Conservation (phyloP, 176 grass and related monocot species). For the Thinopyrum elongatum region DNA sequence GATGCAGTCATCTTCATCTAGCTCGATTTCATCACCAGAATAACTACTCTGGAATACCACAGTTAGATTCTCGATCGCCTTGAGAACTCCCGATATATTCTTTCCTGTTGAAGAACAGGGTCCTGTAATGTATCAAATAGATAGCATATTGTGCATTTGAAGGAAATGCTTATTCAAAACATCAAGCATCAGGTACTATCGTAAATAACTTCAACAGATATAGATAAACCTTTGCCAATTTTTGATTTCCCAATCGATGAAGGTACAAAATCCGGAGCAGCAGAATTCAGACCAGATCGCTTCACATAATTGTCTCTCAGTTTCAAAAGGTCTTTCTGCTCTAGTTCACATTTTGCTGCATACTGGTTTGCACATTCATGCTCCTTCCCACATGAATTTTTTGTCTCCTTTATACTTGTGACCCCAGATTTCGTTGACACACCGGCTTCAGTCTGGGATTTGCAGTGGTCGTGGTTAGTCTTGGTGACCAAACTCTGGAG, state of each 20-base stretch:
- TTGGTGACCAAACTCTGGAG: conserved; percentile 18
- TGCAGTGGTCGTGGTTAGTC: conserved; percentile 16
- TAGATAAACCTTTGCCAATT: conserved; percentile 22
- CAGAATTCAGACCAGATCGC: conserved; percentile 35
- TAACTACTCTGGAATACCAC: conserved; percentile 20
- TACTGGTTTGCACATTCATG: background rate
- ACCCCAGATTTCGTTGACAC: conserved; percentile 22
- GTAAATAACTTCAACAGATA: conserved; percentile 14
- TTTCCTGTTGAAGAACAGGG: conserved; percentile 23
- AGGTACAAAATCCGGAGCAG: conserved; percentile 44
- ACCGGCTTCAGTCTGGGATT: conserved; percentile 1
- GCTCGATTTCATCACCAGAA: conserved; percentile 31
- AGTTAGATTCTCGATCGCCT: conserved; percentile 35
- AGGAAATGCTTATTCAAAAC: background rate
- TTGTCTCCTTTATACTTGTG: conserved; percentile 4
- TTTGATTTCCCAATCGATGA: conserved; percentile 34
- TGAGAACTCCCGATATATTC: conserved; percentile 28
- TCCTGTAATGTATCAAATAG: conserved; percentile 25
- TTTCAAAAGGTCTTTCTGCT: conserved; percentile 8
- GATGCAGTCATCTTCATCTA: conserved; percentile 32
- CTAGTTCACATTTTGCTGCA: conserved; percentile 3
- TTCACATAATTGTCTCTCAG: conserved; percentile 25
- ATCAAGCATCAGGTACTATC: background rate
- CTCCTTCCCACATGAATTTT: conserved; percentile 22
- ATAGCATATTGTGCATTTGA: conserved; percentile 4